A percentile compares a stretch with the other conserved stretches of the same genome.
Evolutionary conservation across 75 land plant genomes (phyloP).

Genomic region (Pinus albicaulis): DNA sequence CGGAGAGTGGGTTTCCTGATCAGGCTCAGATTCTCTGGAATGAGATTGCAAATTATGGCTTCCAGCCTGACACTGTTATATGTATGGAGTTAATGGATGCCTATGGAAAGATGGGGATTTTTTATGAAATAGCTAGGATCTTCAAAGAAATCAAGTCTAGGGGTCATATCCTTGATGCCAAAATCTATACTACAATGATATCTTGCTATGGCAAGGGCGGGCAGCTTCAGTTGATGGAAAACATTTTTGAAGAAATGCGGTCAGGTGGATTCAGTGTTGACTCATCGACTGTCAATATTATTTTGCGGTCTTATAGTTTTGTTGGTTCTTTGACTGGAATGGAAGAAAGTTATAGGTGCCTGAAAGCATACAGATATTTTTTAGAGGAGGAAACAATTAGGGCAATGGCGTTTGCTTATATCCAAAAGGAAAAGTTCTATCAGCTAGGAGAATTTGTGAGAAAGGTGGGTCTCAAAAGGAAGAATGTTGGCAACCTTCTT

Average conservation of each 20-base stretch:
- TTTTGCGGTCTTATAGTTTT: constrained; percentile 54
- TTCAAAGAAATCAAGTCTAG: constrained; percentile 37
- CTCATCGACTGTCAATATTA: constrained; percentile 53
- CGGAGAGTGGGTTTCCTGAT: constrained; percentile 27
- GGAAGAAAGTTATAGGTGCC: constrained; percentile 49
- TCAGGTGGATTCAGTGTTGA: constrained; percentile 47
- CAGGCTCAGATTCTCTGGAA: constrained; percentile 55
- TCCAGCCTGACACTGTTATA: constrained; percentile 40
- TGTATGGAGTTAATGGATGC: constrained; percentile 49
- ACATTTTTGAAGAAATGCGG: constrained; percentile 48
- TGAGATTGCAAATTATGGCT: constrained; percentile 53
- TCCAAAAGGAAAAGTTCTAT: constrained; percentile 42
- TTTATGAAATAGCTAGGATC: constrained; percentile 42
- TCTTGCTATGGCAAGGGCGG: constrained; percentile 63
- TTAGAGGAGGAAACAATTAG: constrained; percentile 57
- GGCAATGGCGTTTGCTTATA: constrained; percentile 62
- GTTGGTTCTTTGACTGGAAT: constrained; percentile 62
- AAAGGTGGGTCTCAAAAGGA: constrained; percentile 65
- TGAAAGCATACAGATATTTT: constrained; percentile 50
- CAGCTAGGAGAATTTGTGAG: constrained; percentile 62
- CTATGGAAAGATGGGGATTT: constrained; percentile 55
- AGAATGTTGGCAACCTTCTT: constrained; percentile 55
- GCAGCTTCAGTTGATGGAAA: constrained; percentile 65
- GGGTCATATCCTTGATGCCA: constrained; percentile 21
- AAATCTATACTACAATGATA: constrained; percentile 40